Base-by-base conservation (phyloP, 257 asterid species). In the Eustoma russellianum region DNA sequence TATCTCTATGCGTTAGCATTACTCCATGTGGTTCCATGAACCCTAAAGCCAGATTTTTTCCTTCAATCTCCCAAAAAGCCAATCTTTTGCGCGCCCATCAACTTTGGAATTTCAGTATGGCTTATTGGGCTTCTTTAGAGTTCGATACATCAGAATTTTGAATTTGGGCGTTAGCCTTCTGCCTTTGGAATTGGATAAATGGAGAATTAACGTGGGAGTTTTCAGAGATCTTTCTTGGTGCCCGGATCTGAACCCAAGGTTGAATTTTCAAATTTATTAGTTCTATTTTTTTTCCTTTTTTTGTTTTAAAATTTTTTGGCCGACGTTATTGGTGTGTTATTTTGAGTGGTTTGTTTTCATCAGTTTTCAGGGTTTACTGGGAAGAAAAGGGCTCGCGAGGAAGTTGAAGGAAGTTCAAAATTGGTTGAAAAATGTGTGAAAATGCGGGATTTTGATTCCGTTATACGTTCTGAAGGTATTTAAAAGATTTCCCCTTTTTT, bases 381-480 rank as follows among this genome's bases (percentile, higher is more conserved):
- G 41, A 66, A 65, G 53, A 73, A 70, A 43, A 61, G 80, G 61
- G 55, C 48, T 18, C 19, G 55, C 13, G 59, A 19, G 13, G 70
- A 59, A 28, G 46, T 50, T 65, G 83, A 55, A 55, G 80, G 50
- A 56, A 67, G 67, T 53, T 45, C 64, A 14, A 70, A 67, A 46
- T 57, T 61, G 54, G 48, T 48, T 30, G 64, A 57, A 19, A 73
- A 67, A 58, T 73, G 67, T 46, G 59, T 58, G 63, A 73, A 67
- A 70, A 58, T 54, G 71, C 52, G 68, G 59, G 75, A 64, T 65
- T 77, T 73, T 70, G 71, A 61, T 46, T 61, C 76, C 8, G 73
- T 65, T 5, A 34, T 68, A 55, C 69, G 50, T 46, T 44, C 52
- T 10, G 69, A 67, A 73, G 83, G 83, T 70, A 47, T 33, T n/a